A percentile compares a stretch with the other conserved stretches of the same genome.
Evolutionary conservation across 2,329 filamentous ascomycete genomes (phyloP).

Genomic region (Fusarium compactum): DNA sequence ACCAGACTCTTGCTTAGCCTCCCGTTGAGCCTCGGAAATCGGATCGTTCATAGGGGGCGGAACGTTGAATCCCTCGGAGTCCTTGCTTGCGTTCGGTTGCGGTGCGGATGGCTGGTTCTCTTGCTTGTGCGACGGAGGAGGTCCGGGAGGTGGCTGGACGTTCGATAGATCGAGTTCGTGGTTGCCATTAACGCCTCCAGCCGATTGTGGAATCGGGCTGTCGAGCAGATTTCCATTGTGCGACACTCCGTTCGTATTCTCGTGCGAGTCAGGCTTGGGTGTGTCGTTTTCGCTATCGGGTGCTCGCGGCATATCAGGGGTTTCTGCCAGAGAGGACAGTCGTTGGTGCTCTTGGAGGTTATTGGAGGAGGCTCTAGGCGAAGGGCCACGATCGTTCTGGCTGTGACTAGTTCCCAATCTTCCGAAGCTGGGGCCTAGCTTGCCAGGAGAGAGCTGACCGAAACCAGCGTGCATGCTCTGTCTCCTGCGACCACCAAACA

Average conservation of each 20-base stretch:
- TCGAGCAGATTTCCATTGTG: constrained; percentile 50
- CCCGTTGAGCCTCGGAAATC: constrained; percentile 79
- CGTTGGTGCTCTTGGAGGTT: constrained; percentile 68
- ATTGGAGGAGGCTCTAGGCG: constrained; percentile 69
- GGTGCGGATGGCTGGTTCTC: constrained; percentile 52
- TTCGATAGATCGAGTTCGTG: constrained; percentile 62
- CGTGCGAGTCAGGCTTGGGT: constrained; percentile 50
- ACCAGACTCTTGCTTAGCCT: constrained; percentile 60
- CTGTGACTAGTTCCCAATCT: constrained; percentile 73
- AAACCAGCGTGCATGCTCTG: constrained; percentile 75
- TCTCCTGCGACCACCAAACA: constrained; percentile 71
- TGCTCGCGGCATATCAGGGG: constrained; percentile 57
- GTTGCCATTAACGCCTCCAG: constrained; percentile 60
- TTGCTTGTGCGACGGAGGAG: constrained; percentile 59
- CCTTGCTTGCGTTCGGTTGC: constrained; percentile 62
- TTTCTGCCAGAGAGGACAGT: constrained; percentile 69
- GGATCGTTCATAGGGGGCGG: constrained; percentile 72
- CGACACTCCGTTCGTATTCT: constrained; percentile 61
- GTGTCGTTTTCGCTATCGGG: constrained; percentile 47
- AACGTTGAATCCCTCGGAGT: constrained; percentile 82
- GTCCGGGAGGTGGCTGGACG: constrained; percentile 64
- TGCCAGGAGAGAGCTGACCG: constrained; percentile 67
- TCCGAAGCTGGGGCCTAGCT: constrained; percentile 67
- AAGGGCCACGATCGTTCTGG: constrained; percentile 59
- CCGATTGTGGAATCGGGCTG: constrained; percentile 45